Percentiles rank a stretch among this genome's conserved stretches.
Conservation (phyloP, 495 filamentous ascomycete species). For the Aspergillus panamensis region DNA sequence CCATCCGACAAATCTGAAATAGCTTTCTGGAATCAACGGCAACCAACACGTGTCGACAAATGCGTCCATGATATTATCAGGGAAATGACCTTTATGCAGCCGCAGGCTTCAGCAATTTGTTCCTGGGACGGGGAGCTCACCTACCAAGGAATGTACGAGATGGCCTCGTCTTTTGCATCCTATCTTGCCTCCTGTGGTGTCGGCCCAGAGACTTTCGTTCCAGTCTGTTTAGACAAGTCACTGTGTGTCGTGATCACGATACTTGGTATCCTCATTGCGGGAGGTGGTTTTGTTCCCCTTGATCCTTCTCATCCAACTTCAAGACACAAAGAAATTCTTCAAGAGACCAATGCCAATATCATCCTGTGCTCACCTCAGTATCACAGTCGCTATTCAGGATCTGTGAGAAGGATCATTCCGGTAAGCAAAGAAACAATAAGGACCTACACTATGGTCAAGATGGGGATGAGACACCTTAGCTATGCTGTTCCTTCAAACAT, state of each 20-base stretch:
- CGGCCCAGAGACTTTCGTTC: constrained; percentile 46
- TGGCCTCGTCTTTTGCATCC: constrained; percentile 36
- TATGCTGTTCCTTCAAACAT: constrained; percentile 30
- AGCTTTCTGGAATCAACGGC: constrained; percentile 32
- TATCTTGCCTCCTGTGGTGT: constrained; percentile 47
- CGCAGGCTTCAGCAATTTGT: constrained; percentile 36
- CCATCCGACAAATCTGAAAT: constrained; percentile 34
- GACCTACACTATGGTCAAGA: constrained; percentile 29
- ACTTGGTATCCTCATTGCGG: constrained; percentile 53
- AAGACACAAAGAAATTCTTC: constrained; percentile 40
- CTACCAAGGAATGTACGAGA: constrained; percentile 36
- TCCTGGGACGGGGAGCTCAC: constrained; percentile 45
- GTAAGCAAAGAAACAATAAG: constrained; percentile 39
- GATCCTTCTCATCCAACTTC: constrained; percentile 55
- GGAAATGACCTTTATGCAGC: constrained; percentile 25
- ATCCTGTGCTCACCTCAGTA: constrained; percentile 40
- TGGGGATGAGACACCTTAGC: background rate
- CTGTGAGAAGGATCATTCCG: constrained; percentile 36
- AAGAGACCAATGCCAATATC: constrained; percentile 37
- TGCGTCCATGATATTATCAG: constrained; percentile 48
- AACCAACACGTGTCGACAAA: constrained; percentile 29
- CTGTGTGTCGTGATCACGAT: constrained; percentile 52
- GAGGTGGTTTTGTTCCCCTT: constrained; percentile 56
- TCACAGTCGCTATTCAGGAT: constrained; percentile 19
- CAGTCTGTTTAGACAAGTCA: constrained; percentile 57